Base-by-base conservation (phyloP, 805 yeast species). In the Crinitomyces ghanaensis region DNA sequence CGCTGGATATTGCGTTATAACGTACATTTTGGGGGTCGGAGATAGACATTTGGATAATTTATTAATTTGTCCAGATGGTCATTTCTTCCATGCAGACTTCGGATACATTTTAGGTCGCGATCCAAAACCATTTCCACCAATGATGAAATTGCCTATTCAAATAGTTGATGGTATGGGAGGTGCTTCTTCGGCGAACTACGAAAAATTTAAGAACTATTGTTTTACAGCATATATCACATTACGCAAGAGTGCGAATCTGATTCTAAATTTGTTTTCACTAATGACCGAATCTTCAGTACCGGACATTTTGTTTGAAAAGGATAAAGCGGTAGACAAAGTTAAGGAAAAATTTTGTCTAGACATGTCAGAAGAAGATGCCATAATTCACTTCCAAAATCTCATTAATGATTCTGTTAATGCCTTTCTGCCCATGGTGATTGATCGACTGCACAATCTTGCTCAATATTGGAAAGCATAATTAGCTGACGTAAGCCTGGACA, bases 121-220 rank as follows among this genome's bases (percentile, higher is more conserved):
- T 54, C 99, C 99, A 2, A 91, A 91, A 54, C 97, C 97, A 9
- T 91, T 91, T 59, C 97, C 99, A 9, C 99, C 99, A 1, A 66
- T 88, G 59, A 91, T 91, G 96, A 91, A 91, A 51, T 62, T 91
- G 24, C 98, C 98, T 0, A 91, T 91, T 26, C 98, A 91, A 56
- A 79, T 91, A 12, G 81, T 91, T 26, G 98, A 91, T 44, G 97
- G 96, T 0, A 91, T 91, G 84, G 99, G 99, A 2, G 98, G 97
- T 1, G 69, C 83, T 32, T 68, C 70, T 41, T 84, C 88, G 32
- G 80, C 78, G 27, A 86, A 88, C 53, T 91, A 82, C 55, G 74
- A 76, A 42, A 72, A 79, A 41, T 91, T 91, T 59, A 72, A 93
- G 48, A 82, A 83, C 54, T 86, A 86, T 57, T 91, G 99, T 51